These are phyloP conservation scores for Cyathus striatus DNA, from an alignment of 768 basidiomycete genomes.

Conservation along the genomic window DNA sequence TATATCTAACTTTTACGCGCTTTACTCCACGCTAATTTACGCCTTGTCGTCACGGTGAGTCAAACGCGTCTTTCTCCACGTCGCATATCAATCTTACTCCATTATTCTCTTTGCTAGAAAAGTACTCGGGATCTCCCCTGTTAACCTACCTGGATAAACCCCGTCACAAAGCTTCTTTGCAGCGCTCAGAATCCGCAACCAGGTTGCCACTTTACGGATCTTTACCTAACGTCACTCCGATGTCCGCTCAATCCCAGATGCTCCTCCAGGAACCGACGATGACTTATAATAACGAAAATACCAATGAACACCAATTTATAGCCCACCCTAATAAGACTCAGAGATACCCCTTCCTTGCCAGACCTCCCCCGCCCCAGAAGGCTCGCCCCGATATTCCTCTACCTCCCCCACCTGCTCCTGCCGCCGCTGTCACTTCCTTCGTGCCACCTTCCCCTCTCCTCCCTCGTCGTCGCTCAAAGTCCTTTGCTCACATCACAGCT, in stretches of 20 bases:
- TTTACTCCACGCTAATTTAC: background rate
- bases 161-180: too few relatives aligned
- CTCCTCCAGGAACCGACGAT: too few relatives aligned
- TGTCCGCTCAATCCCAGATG: background rate
- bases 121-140: too few relatives aligned
- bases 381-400: slow-evolving; percentile 23
- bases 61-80: background rate
- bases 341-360: slow-evolving; percentile 38
- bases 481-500: slow-evolving; percentile 43
- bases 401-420: slow-evolving; percentile 21
- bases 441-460: slow-evolving; percentile 8
- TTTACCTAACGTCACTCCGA: background rate
- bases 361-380: slow-evolving; percentile 31
- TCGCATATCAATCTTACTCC: background rate
- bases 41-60: background rate
- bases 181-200: background rate
- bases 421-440: slow-evolving; percentile 4
- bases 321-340: slow-evolving; percentile 12
- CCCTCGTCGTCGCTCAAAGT: slow-evolving; percentile 31
- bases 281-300: too few relatives aligned
- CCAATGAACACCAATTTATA: slow-evolving; percentile 5
- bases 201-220: background rate
- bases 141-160: too few relatives aligned
- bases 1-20: background rate
- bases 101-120: too few relatives aligned